phyloP scores from a whole-genome alignment of 2,329 filamentous ascomycete species.

The Dothideomycetes sp. region DNA sequence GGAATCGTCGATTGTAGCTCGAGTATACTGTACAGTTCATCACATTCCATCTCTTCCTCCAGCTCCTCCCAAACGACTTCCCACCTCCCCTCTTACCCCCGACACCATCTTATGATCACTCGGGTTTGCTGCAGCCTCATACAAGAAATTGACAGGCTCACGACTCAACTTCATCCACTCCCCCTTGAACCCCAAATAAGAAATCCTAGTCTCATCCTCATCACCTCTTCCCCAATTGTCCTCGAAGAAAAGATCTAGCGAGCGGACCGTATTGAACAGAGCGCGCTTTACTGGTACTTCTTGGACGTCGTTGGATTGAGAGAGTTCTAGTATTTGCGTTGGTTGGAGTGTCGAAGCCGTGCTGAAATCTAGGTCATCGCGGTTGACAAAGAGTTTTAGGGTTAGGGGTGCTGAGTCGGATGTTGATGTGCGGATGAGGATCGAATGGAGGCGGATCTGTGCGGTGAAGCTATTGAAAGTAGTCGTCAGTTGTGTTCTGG shows the following conservation, averaged over 20 bases:
- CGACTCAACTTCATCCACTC: constrained; percentile 82
- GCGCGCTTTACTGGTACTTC: constrained; percentile 84
- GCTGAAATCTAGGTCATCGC: constrained; percentile 75
- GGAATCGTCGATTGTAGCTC: not conserved
- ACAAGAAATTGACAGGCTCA: constrained; percentile 77
- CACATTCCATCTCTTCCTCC: constrained; percentile 21
- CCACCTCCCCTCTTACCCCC: constrained; percentile 27
- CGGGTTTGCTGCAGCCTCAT: constrained; percentile 90
- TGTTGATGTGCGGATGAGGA: constrained; percentile 72
- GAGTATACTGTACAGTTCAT: not conserved
- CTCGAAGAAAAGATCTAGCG: constrained; percentile 75
- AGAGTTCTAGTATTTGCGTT: constrained; percentile 68
- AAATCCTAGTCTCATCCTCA: constrained; percentile 68
- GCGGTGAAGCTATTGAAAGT: constrained; percentile 64
- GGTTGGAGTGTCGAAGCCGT: constrained; percentile 60
- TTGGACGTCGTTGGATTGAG: constrained; percentile 71
- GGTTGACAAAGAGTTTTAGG: constrained; percentile 80
- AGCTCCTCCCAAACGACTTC: constrained; percentile 25
- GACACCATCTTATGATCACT: constrained; percentile 60
- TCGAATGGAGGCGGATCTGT: constrained; percentile 83
- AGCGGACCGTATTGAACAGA: constrained; percentile 76
- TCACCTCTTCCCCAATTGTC: constrained; percentile 75
- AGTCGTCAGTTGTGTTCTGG: not conserved
- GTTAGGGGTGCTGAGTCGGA: constrained; percentile 66
- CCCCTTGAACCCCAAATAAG: constrained; percentile 86